Conservation (phyloP, 768 basidiomycete species). For the Lactarius vividus region DNA sequence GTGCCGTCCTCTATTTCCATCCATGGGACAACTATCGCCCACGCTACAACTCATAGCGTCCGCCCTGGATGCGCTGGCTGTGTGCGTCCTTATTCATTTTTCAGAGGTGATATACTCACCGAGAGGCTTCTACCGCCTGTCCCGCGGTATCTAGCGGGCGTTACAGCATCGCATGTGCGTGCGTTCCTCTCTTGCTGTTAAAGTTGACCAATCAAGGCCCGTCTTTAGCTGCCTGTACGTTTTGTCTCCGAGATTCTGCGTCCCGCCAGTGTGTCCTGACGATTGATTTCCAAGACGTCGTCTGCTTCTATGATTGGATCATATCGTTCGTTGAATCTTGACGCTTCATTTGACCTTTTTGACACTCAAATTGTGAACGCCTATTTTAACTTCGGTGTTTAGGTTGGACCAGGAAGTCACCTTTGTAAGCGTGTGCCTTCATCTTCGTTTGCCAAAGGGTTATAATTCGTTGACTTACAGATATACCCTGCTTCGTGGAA, state of each 20-base stretch:
- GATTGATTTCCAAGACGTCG: slow-evolving; percentile 10
- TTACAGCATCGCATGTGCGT: slow-evolving; percentile 16
- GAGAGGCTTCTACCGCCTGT: not conserved
- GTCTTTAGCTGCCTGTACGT: slow-evolving; percentile 17
- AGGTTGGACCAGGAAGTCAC: slow-evolving; percentile 22
- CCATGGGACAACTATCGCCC: not conserved
- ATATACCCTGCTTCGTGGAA: slow-evolving; percentile 24
- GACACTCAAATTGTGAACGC: not conserved
- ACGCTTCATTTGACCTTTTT: not conserved
- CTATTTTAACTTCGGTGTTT: not conserved
- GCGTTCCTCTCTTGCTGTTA: not conserved
- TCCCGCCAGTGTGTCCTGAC: not conserved
- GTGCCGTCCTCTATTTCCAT: not conserved
- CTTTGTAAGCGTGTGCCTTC: slow-evolving; percentile 3
- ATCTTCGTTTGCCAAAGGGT: too few relatives aligned
- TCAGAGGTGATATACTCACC: not conserved
- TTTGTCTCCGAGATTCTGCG: not conserved
- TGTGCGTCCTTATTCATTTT: not conserved
- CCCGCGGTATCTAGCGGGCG: slow-evolving; percentile 17
- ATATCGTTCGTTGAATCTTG: slow-evolving; percentile 20
- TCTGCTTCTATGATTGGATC: slow-evolving; percentile 28
- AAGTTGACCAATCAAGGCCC: not conserved
- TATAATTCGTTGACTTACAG: not conserved
- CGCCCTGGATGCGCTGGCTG: not conserved
- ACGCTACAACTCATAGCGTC: not conserved